Percentiles rank a stretch among this genome's conserved stretches.
phyloP scores from a whole-genome alignment of 495 filamentous ascomycete genomes.

The Neurospora tetrasperma region DNA sequence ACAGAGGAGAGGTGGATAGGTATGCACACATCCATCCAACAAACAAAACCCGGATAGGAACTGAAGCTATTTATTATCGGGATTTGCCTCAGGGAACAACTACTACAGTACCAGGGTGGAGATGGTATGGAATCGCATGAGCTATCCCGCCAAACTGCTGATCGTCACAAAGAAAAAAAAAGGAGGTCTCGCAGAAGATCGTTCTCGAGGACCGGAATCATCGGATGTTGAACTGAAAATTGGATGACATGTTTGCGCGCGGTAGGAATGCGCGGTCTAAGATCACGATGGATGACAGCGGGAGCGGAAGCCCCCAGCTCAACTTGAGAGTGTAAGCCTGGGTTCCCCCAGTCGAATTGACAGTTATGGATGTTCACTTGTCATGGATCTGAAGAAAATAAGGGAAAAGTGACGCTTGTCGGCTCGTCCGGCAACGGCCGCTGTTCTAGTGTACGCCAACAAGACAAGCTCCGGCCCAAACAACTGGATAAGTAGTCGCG shows the following conservation, averaged over 20 bases:
- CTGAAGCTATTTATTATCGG: not conserved
- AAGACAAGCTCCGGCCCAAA: not conserved
- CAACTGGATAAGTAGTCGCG: too few species aligned
- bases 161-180: not conserved
- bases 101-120: not conserved
- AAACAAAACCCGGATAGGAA: not conserved
- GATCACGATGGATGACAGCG: not conserved
- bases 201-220: not conserved
- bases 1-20: not conserved
- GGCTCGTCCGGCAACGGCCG: not conserved
- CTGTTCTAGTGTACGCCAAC: not conserved
- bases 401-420: not conserved
- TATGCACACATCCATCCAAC: not conserved
- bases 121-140: not conserved
- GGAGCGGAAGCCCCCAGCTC: not conserved
- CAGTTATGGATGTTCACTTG: not conserved
- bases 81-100: not conserved
- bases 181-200: not conserved
- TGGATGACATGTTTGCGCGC: not conserved
- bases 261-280: not conserved
- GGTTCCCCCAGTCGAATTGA: not conserved
- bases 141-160: not conserved
- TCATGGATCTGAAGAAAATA: not conserved
- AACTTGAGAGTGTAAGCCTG: not conserved
- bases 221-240: not conserved